phyloP scores from a whole-genome alignment of 257 asterid species.

The Ballota nigra region DNA sequence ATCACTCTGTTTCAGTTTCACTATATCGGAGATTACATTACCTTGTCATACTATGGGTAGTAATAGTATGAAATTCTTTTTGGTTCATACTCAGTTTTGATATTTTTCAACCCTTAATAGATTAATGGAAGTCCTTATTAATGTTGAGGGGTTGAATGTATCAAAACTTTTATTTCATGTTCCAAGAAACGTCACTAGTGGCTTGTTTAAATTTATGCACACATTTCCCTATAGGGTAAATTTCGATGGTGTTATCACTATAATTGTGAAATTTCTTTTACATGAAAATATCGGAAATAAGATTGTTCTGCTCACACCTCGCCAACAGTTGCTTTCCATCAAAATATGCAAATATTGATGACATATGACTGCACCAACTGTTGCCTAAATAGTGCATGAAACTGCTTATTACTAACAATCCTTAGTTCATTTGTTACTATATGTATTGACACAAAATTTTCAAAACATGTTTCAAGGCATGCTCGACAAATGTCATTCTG shows the following conservation, averaged over 20 bases:
- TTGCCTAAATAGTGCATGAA: neutral
- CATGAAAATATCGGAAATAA: neutral
- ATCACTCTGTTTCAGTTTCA: slow-evolving; percentile 9
- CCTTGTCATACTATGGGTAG: neutral
- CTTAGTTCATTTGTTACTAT: slow-evolving; percentile 4
- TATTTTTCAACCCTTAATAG: neutral
- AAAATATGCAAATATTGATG: neutral
- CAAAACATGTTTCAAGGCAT: neutral
- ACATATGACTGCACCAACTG: neutral
- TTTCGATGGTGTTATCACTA: neutral
- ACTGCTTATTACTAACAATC: neutral
- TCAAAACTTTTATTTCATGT: neutral
- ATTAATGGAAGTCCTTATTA: neutral
- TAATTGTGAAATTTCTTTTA: neutral
- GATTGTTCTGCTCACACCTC: neutral
- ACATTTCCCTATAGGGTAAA: neutral
- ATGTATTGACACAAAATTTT: neutral
- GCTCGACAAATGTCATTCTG: neutral
- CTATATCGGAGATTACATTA: neutral
- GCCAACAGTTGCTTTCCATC: neutral
- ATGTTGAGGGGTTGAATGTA: neutral
- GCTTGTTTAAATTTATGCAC: neutral
- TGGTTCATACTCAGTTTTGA: neutral
- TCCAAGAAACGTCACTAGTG: neutral
- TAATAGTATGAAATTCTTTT: neutral